Conservation (phyloP, 352 stramenopile species). For the Phytophthora constricta region DNA sequence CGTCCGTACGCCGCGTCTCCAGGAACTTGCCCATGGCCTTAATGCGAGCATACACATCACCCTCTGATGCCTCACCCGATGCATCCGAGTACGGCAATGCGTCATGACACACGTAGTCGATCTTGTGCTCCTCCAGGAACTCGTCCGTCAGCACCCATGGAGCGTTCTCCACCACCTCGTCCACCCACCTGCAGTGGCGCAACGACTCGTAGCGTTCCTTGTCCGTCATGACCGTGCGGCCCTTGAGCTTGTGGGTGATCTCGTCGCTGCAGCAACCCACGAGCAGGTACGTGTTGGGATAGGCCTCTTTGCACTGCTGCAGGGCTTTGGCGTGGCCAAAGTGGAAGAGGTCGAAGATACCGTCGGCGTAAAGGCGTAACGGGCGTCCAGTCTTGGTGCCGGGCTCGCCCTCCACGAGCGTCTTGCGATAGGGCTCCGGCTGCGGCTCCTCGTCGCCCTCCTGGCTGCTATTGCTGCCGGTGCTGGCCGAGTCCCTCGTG, state of each 20-base stretch:
- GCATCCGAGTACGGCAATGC: conserved; percentile 85
- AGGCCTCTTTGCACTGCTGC: conserved; percentile 89
- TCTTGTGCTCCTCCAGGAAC: conserved; percentile 85
- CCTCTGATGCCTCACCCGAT: conserved; percentile 72
- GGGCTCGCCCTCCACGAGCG: conserved; percentile 66
- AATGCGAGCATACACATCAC: conserved; percentile 87
- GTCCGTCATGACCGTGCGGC: conserved; percentile 89
- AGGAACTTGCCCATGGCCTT: conserved; percentile 90
- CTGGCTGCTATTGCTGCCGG: conserved; percentile 32
- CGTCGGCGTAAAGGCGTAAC: conserved; percentile 86
- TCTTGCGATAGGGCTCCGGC: conserved; percentile 65
- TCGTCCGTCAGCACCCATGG: conserved; percentile 88
- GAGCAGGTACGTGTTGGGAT: conserved; percentile 85
- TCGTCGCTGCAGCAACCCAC: conserved; percentile 90
- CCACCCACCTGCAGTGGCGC: conserved; percentile 88
- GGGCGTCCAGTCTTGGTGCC: conserved; percentile 78
- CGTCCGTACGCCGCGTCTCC: conserved; percentile 85
- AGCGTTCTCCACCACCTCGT: conserved; percentile 88
- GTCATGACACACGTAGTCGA: conserved; percentile 92
- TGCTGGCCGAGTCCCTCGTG: conserved; percentile 28
- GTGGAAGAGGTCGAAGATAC: conserved; percentile 92
- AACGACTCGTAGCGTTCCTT: conserved; percentile 88
- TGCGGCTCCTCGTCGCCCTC: conserved; percentile 31
- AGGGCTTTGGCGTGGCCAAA: conserved; percentile 88
- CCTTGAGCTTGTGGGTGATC: conserved; percentile 89